Base-by-base conservation (phyloP, 257 asterid genomes). In the Fraxinus americana region DNA sequence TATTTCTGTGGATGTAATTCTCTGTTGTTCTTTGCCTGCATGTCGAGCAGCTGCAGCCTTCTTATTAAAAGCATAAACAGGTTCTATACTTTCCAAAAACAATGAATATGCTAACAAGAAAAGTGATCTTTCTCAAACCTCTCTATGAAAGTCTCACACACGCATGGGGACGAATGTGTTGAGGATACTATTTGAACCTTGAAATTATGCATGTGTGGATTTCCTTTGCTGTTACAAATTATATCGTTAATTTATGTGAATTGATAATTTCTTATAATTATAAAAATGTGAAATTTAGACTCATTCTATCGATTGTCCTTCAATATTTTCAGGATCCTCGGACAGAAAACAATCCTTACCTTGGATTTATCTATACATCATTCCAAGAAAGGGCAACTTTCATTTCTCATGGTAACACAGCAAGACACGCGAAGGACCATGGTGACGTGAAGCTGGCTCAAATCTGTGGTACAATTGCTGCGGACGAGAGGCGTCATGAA, bases 381-480 rank as follows among this genome's bases (percentile, higher is more conserved):
- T 92, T 92, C 80, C 97, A 92, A 88, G 97, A 92, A 80, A 83
- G 97, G 79, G 97, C 97, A 13, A 92, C 97, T 30, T 92, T 92
- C 81, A 73, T 92, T 68, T 90, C 94, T 77, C 94, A 92, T 74
- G 97, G 97, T 21, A 92, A 92, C 85, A 92, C 97, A 1, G 96
- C 94, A 63, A 78, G 97, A 23, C 92, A 78, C 2, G 96, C 97
- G 11, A 83, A 91, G 85, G 93, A 87, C 36, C 88, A 88, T 2
- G 97, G 97, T 10, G 96, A 92, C 84, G 13, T 83, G 25, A 90
- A 88, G 84, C 87, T 90, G 73, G 97, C 97, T 23, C 94, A 90
- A 82, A 89, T 92, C 59, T 92, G 97, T 35, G 96, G 97, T 35
- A 87, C 80, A 6, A 92, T 92, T 23, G 97, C 97, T 4, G 57